Conservation (phyloP, 768 basidiomycete genomes). For the Agrocybe chaxingu region DNA sequence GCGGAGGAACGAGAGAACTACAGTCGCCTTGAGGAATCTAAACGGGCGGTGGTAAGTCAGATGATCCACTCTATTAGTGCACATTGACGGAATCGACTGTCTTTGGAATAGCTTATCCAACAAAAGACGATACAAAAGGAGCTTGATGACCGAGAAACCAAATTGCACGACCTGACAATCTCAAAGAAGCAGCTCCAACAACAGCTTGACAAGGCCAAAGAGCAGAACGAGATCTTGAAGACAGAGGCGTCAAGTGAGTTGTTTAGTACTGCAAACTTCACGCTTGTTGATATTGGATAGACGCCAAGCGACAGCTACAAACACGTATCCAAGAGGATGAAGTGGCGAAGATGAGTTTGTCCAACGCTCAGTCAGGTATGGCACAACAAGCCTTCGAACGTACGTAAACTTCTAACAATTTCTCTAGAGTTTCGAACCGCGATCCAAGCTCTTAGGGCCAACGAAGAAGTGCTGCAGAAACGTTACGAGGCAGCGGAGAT, state of each 20-base stretch:
- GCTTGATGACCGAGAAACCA: conserved; percentile 60
- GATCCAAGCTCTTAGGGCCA: conserved; percentile 62
- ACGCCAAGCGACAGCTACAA: conserved; percentile 56
- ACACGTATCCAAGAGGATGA: conserved; percentile 62
- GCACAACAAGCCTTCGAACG: background rate
- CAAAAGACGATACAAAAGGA: conserved; percentile 64
- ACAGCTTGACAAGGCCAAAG: conserved; percentile 50
- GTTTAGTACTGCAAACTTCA: background rate
- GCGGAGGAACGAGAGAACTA: conserved; percentile 60
- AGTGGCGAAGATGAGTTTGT: conserved; percentile 52
- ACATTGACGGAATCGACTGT: background rate
- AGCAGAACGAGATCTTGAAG: conserved; percentile 56
- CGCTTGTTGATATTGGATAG: conserved; percentile 26
- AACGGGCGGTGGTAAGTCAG: conserved; percentile 59
- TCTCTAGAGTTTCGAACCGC: conserved; percentile 57
- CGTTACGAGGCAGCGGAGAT: conserved; percentile 69
- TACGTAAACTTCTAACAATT: conserved; percentile 1
- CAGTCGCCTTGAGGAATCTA: conserved; percentile 62
- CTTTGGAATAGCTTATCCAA: conserved; percentile 49
- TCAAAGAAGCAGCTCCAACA: conserved; percentile 56
- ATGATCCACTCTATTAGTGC: background rate
- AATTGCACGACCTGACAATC: conserved; percentile 55
- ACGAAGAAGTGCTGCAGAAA: conserved; percentile 54
- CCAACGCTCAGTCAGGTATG: conserved; percentile 58
- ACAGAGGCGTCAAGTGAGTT: conserved; percentile 55